Conservation (phyloP, 208 protist genomes). For the Acanthamoeba lenticulata region DNA sequence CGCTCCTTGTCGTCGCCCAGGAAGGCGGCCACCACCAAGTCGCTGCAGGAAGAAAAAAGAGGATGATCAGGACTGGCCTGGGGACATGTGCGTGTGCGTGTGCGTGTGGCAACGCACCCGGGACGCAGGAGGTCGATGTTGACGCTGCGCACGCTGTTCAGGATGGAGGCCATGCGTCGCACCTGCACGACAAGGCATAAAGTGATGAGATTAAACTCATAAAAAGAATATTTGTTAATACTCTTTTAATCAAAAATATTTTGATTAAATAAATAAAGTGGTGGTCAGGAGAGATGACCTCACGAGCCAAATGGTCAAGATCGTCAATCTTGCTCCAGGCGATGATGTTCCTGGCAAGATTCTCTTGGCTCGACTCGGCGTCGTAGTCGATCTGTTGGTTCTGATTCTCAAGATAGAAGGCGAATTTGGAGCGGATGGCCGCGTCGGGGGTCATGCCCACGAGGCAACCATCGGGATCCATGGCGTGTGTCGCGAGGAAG, state of each 20-base stretch:
- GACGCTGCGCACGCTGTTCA: slow-evolving; percentile 23
- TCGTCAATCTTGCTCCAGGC: slow-evolving; percentile 46
- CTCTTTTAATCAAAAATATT: background rate
- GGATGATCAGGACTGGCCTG: background rate
- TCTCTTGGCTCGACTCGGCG: slow-evolving; percentile 35
- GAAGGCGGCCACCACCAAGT: slow-evolving; percentile 42
- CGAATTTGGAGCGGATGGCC: background rate
- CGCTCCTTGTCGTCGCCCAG: slow-evolving; percentile 12
- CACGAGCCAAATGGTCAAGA: background rate
- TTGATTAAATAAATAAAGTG: background rate
- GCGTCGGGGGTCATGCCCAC: slow-evolving; percentile 4
- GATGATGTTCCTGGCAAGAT: background rate
- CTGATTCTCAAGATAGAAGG: slow-evolving; percentile 20
- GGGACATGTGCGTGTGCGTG: background rate
- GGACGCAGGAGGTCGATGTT: slow-evolving; percentile 6
- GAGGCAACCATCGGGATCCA: slow-evolving; percentile 43
- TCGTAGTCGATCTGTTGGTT: slow-evolving; percentile 53
- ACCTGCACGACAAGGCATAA: background rate
- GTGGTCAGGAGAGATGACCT: background rate
- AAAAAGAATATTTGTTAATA: background rate
- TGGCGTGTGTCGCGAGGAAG: slow-evolving; percentile 16
- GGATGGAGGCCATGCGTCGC: background rate
- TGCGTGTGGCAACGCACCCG: background rate
- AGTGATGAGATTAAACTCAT: background rate
- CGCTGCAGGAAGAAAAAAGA: background rate